phyloP scores from a whole-genome alignment of 1,284 basidiomycete genomes.

The Naganishia liquefaciens region DNA sequence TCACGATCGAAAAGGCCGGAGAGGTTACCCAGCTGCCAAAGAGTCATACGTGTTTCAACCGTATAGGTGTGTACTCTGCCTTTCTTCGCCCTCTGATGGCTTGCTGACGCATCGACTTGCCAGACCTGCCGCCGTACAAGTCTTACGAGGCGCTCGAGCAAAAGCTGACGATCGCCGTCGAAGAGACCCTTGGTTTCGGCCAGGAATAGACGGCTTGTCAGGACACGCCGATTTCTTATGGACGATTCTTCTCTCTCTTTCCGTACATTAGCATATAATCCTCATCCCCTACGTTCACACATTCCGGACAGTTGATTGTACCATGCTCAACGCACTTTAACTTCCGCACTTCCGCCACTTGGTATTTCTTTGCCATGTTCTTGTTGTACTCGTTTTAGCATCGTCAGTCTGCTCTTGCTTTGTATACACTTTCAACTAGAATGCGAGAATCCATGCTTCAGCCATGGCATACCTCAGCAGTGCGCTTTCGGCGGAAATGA shows the following conservation, averaged over 20 bases:
- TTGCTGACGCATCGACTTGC: constrained; percentile 38
- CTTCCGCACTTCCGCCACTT: not conserved
- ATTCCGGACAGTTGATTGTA: constrained; percentile 5
- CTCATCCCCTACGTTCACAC: too few species aligned
- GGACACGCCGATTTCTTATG: not conserved
- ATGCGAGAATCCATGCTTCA: not conserved
- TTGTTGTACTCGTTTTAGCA: constrained; percentile 19
- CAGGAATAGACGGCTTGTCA: constrained; percentile 42
- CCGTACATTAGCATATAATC: constrained; percentile 9
- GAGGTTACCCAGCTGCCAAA: constrained; percentile 85
- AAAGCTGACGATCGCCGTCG: constrained; percentile 84
- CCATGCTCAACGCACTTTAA: constrained; percentile 21
- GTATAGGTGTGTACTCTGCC: constrained; percentile 50
- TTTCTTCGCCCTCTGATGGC: too few species aligned
- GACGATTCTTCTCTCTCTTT: constrained; percentile 3
- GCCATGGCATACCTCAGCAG: not conserved
- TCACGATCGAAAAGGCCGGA: constrained; percentile 96
- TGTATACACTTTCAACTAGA: constrained; percentile 25
- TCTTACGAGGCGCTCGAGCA: constrained; percentile 85
- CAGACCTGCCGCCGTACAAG: constrained; percentile 89
- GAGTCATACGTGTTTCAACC: constrained; percentile 85
- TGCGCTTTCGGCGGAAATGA: too few species aligned
- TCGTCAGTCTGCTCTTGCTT: not conserved
- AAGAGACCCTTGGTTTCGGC: constrained; percentile 61
- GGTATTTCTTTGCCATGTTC: not conserved